These are phyloP conservation scores for Scleromitrula shiraiana DNA, from an alignment of 2,329 filamentous ascomycete species.

Conservation along the genomic window DNA sequence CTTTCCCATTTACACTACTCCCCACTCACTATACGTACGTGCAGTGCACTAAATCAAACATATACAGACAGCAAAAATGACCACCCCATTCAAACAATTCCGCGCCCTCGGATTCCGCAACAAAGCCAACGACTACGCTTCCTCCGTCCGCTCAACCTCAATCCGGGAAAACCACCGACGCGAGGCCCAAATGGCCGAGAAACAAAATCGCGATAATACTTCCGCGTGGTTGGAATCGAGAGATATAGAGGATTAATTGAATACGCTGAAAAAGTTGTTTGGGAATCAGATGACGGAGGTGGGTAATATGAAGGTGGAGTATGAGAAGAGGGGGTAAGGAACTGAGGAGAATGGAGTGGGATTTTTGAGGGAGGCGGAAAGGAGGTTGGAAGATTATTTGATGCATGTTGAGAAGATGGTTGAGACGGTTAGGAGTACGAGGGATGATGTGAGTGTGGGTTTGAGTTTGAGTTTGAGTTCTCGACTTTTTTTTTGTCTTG, in stretches of 20 bases:
- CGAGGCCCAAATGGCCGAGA: conserved; percentile 5
- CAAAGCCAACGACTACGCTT: conserved; percentile 5
- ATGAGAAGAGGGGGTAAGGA: background rate
- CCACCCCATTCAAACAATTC: conserved; percentile 10
- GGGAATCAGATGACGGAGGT: background rate
- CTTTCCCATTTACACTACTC: too few species aligned
- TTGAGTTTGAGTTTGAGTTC: too few species aligned
- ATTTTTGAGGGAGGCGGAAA: conserved; percentile 2
- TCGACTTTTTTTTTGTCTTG: too few species aligned
- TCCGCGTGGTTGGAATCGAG: conserved; percentile 9
- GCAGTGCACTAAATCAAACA: too few species aligned
- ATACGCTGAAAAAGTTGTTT: conserved; percentile 7
- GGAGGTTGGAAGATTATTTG: conserved; percentile 5
- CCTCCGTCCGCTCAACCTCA: conserved; percentile 2
- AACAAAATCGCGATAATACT: conserved; percentile 13
- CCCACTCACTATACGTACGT: too few species aligned
- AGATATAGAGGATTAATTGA: conserved; percentile 13
- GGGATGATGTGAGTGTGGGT: background rate
- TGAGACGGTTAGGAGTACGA: background rate
- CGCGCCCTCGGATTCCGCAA: conserved; percentile 6
- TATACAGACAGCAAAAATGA: conserved; percentile 14
- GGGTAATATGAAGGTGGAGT: background rate
- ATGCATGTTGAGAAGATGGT: conserved; percentile 1
- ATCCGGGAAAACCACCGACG: conserved; percentile 8
- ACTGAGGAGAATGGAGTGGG: conserved; percentile 2